Evolutionary conservation across 2,329 filamentous ascomycete species (phyloP).

Genomic region (Paecilomyces variotii): DNA sequence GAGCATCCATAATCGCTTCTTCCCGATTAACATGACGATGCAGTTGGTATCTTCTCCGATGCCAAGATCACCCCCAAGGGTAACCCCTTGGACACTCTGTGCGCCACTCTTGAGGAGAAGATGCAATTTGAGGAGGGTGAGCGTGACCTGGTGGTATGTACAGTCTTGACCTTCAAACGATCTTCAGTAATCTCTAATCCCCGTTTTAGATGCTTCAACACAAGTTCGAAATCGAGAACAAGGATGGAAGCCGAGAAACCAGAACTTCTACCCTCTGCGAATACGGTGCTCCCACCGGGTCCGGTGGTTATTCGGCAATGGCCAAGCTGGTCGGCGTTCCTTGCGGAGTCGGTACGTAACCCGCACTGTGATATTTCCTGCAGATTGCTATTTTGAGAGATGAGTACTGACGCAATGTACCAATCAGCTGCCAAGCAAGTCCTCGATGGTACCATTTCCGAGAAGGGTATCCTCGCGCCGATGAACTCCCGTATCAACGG

Average conservation of each 20-base stretch:
- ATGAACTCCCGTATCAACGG: slow-evolving; percentile 64
- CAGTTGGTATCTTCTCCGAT: slow-evolving; percentile 55
- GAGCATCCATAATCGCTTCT: neutral
- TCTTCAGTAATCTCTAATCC: neutral
- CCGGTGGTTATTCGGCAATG: slow-evolving; percentile 10
- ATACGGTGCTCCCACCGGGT: slow-evolving; percentile 6
- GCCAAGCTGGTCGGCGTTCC: slow-evolving; percentile 10
- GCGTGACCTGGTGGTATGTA: slow-evolving; percentile 61
- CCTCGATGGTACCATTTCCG: slow-evolving; percentile 62
- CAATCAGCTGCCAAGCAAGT: slow-evolving; percentile 62
- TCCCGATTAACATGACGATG: neutral
- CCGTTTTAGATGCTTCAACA: slow-evolving; percentile 45
- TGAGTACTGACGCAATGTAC: neutral
- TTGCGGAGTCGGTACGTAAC: slow-evolving; percentile 41
- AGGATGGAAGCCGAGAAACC: slow-evolving; percentile 8
- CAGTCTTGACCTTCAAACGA: neutral
- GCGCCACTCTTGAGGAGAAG: slow-evolving; percentile 80
- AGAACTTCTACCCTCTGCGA: slow-evolving; percentile 9
- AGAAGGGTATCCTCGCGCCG: slow-evolving; percentile 69
- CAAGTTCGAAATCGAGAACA: slow-evolving; percentile 43
- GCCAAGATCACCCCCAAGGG: slow-evolving; percentile 62
- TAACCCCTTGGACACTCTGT: slow-evolving; percentile 85
- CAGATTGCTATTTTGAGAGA: neutral
- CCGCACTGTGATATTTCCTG: neutral
- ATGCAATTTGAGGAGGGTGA: slow-evolving; percentile 79